A percentile compares a stretch with the other conserved stretches of the same genome.
phyloP scores from a whole-genome alignment of 768 basidiomycete genomes.

The Xerocomellus chrysenteron region DNA sequence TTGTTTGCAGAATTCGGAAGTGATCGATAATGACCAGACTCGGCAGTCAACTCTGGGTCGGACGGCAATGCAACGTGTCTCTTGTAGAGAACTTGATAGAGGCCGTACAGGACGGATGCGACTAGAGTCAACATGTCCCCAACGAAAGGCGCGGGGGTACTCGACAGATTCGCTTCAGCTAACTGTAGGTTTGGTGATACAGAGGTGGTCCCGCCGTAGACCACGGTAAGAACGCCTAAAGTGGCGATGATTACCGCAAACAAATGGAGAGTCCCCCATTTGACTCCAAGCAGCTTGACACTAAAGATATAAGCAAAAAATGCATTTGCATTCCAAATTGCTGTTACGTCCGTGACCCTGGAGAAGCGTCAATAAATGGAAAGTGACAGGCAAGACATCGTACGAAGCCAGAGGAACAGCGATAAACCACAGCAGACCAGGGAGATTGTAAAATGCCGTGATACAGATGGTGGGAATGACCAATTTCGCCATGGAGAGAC shows the following conservation, averaged over 20 bases:
- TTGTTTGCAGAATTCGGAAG: constrained; percentile 41
- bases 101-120: constrained; percentile 69
- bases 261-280: constrained; percentile 64
- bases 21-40: constrained; percentile 42
- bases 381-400: constrained; percentile 27
- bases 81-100: constrained; percentile 88
- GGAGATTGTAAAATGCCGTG: constrained; percentile 53
- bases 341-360: constrained; percentile 84
- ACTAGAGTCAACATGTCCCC: constrained; percentile 74
- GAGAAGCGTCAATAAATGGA: constrained; percentile 6
- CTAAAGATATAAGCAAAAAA: constrained; percentile 90
- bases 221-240: constrained; percentile 73
- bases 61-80: constrained; percentile 67
- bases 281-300: constrained; percentile 62
- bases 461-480: constrained; percentile 25
- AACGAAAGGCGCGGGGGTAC: constrained; percentile 52
- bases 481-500: constrained; percentile 37
- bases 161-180: neutral
- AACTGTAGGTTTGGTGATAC: constrained; percentile 20
- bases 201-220: constrained; percentile 67
- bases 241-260: constrained; percentile 79
- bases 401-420: constrained; percentile 71
- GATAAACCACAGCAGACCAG: constrained; percentile 73
- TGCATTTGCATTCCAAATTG: constrained; percentile 85
- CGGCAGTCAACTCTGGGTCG: constrained; percentile 52